A percentile compares a stretch with the other conserved stretches of the same genome.
These are phyloP conservation scores for Fusarium devonianum DNA, from an alignment of 2,329 filamentous ascomycete species.

Conservation along the genomic window DNA sequence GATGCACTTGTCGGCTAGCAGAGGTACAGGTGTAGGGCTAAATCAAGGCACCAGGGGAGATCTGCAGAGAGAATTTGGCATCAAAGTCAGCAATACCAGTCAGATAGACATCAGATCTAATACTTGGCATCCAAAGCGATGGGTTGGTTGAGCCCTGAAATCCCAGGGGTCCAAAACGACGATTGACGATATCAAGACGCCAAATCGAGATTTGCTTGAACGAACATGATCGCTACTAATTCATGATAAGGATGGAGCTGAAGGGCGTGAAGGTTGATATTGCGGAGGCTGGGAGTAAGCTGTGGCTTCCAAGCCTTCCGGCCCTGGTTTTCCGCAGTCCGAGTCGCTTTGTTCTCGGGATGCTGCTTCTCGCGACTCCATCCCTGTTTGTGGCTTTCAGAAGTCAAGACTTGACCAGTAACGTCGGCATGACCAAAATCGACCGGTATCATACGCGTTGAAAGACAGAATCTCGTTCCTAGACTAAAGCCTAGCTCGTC, in stretches of 20 bases:
- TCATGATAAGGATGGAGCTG: too few species aligned
- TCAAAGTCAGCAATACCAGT: too few species aligned
- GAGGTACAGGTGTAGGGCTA: not conserved
- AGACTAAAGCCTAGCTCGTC: not conserved
- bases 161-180: too few species aligned
- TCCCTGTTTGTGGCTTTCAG: not conserved
- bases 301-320: not conserved
- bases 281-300: not conserved
- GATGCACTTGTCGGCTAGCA: not conserved
- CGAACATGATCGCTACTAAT: too few species aligned
- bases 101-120: too few species aligned
- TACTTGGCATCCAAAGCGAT: too few species aligned
- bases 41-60: conserved; percentile 19
- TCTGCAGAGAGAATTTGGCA: not conserved
- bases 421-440: not conserved
- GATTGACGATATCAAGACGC: too few species aligned
- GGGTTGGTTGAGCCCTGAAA: too few species aligned
- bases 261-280: too few species aligned
- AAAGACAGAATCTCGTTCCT: not conserved
- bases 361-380: not conserved
- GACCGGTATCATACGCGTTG: not conserved
- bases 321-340: not conserved
- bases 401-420: not conserved
- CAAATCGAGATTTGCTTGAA: too few species aligned
- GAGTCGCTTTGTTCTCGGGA: not conserved